Base-by-base conservation (phyloP, 139 green algal species). In the Pseudopediastrum boryanum region DNA sequence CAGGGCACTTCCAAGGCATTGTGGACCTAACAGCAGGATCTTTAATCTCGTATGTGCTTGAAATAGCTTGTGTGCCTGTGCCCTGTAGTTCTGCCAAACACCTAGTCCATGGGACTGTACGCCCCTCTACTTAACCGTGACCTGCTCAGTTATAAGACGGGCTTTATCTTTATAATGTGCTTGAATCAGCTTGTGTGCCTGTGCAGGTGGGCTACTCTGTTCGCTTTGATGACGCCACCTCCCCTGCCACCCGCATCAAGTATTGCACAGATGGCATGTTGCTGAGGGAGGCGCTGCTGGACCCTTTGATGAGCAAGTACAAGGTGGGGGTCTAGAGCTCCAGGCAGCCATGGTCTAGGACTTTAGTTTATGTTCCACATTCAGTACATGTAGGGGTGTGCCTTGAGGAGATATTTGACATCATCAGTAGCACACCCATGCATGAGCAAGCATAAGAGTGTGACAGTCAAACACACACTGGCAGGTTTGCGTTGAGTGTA, bases 191-290 rank as follows among this genome's bases (percentile, higher is more conserved):
- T 48, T 29, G 56, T 48, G 63, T 43, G 38, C 33, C n/a, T n/a
- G n/a, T 77, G 63, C 78, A 98, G 90, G 94, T 97, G 2, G 93
- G 93, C 2, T 97, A 97, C 82, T 83, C 77, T 36, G 87, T 97
- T 25, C 89, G 92, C 16, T 97, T 97, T 86, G 93, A 97, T 79
- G 94, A 97, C 80, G 78, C 75, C 48, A 93, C 81, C 33, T 80
- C 48, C 38, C 44, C 77, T 27, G 59, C 58, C 54, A 97, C 92
- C 1, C 43, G 77, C 29, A 91, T 92, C 76, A 92, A 93, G 77
- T 98, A 98, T 77, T 72, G 97, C 72, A 98, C 94, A 10, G 96
- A 99, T 71, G 96, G 96, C 33, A 96, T 99, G 93, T 87, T 99
- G 82, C 86, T 99, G 61, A 85, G 96, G 2, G 96, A 99, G 80